Conservation (phyloP, 345 rosid genomes). For the Moringa oleifera region DNA sequence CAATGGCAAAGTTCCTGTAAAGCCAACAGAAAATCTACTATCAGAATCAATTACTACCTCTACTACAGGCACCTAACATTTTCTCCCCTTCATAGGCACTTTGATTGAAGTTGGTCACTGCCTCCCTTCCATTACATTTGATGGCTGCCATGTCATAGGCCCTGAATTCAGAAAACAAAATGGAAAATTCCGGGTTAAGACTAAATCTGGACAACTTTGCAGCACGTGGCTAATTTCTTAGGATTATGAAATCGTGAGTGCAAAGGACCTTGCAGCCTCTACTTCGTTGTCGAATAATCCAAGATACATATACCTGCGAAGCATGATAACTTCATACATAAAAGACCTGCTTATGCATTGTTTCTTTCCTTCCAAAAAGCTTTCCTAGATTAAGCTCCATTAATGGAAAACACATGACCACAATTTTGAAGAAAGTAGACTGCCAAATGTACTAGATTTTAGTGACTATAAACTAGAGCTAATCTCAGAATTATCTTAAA, state of each 20-base stretch:
- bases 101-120: conserved; percentile 47
- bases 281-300: conserved; percentile 49
- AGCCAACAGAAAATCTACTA: background rate
- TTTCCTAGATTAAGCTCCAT: too few species aligned
- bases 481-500: background rate
- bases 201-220: too few species aligned
- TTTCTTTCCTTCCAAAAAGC: conserved; percentile 16
- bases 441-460: background rate
- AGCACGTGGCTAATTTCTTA: background rate
- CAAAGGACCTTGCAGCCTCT: conserved; percentile 53
- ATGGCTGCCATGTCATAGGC: conserved; percentile 54
- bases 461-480: background rate
- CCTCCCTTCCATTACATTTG: conserved; percentile 51
- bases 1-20: background rate
- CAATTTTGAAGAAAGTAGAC: too few species aligned
- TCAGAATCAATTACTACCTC: conserved; percentile 23
- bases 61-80: too few species aligned
- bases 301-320: conserved; percentile 51
- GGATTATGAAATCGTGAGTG: background rate
- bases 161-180: conserved; percentile 31
- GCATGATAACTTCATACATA: conserved; percentile 3
- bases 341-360: conserved; percentile 16
- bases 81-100: conserved; percentile 31
- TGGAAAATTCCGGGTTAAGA: background rate
- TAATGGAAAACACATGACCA: too few species aligned